Percentiles rank a stretch among this genome's conserved stretches.
Conservation (phyloP, 495 filamentous ascomycete genomes). For the Lindgomyces ingoldianus region DNA sequence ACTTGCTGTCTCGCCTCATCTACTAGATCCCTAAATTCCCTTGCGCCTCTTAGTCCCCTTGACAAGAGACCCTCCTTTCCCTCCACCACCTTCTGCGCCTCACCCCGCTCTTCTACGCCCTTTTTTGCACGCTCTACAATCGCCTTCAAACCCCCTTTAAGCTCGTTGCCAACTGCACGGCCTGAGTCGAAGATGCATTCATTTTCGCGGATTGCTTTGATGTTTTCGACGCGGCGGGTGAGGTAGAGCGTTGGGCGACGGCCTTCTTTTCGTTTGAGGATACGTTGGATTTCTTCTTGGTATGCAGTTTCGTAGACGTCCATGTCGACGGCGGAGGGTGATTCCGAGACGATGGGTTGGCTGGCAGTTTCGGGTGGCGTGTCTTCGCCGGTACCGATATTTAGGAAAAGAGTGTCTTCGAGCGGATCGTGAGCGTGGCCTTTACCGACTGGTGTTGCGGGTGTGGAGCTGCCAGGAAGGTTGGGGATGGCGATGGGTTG, state of each 20-base stretch:
- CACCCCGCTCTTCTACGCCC: constrained; percentile 11
- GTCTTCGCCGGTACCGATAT: constrained; percentile 65
- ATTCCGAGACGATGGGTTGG: constrained; percentile 66
- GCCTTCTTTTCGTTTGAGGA: constrained; percentile 50
- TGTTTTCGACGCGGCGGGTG: constrained; percentile 61
- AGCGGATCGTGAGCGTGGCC: constrained; percentile 68
- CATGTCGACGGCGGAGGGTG: constrained; percentile 74
- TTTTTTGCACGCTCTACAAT: constrained; percentile 23
- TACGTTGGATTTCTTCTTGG: constrained; percentile 74
- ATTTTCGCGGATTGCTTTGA: constrained; percentile 39
- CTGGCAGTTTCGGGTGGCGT: constrained; percentile 39
- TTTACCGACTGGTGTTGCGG: constrained; percentile 46
- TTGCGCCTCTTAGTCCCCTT: constrained; percentile 13
- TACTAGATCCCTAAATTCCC: constrained; percentile 22
- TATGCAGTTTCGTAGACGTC: constrained; percentile 89
- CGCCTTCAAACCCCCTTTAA: constrained; percentile 21
- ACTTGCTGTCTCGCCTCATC: constrained; percentile 31
- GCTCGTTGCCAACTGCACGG: constrained; percentile 3
- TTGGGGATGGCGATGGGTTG: constrained; percentile 39
- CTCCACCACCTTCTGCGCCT: constrained; percentile 19
- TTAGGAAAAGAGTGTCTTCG: constrained; percentile 66
- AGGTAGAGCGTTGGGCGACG: constrained; percentile 53
- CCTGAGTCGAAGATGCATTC: constrained; percentile 31
- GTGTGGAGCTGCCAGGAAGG: constrained; percentile 13
- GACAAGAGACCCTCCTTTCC: constrained; percentile 14